These are phyloP conservation scores for Phylloporus sp. DNA, from an alignment of 768 basidiomycete species.

Conservation along the genomic window DNA sequence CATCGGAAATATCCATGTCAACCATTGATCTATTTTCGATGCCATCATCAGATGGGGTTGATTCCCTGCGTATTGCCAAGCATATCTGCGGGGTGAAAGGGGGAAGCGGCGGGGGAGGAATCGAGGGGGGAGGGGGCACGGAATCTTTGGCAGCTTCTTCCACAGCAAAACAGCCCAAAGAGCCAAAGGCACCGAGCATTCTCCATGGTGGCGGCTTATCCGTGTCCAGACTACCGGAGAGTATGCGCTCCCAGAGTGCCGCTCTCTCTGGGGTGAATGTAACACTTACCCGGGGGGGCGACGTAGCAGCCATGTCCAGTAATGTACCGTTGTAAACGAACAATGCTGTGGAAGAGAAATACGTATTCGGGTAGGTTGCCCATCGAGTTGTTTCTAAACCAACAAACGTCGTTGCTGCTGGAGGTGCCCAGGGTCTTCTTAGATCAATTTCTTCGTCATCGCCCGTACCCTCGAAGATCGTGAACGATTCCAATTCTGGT, in stretches of 20 bases:
- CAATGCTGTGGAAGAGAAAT: slow-evolving; percentile 54
- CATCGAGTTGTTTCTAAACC: slow-evolving; percentile 37
- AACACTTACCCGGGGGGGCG: slow-evolving; percentile 22
- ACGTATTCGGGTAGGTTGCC: slow-evolving; percentile 56
- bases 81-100: slow-evolving; percentile 2
- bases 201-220: slow-evolving; percentile 21
- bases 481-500: slow-evolving; percentile 24
- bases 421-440: slow-evolving; percentile 4
- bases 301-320: slow-evolving; percentile 30
- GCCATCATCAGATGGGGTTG: background rate
- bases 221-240: slow-evolving; percentile 13
- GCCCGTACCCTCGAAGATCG: slow-evolving; percentile 36
- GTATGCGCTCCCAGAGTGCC: slow-evolving; percentile 38
- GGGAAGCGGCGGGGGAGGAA: slow-evolving; percentile 32
- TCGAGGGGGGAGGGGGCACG: slow-evolving; percentile 32
- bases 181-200: slow-evolving; percentile 15
- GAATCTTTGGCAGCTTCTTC: slow-evolving; percentile 10
- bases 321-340: slow-evolving; percentile 43
- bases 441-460: slow-evolving; percentile 35
- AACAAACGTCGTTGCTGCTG: background rate
- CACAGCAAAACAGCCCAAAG: background rate
- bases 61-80: background rate
- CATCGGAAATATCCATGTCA: slow-evolving; percentile 30
- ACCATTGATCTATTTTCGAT: slow-evolving; percentile 4
- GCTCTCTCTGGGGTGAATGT: slow-evolving; percentile 36